Percentiles rank a stretch among this genome's conserved stretches.
These are phyloP conservation scores for Camellia granthamiana DNA, from an alignment of 148 eudicot genomes.

Conservation along the genomic window DNA sequence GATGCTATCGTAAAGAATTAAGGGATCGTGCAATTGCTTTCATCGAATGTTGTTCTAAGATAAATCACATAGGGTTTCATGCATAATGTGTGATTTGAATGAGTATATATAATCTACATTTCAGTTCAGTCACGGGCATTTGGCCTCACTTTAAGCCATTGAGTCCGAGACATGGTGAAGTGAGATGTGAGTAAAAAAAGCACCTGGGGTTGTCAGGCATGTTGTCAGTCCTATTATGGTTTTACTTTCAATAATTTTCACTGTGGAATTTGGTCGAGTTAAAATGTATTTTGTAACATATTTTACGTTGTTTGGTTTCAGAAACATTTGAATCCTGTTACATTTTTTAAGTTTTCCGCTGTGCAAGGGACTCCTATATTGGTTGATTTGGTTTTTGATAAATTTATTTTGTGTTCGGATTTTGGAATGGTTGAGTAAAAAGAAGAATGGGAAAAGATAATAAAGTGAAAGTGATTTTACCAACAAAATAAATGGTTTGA, in stretches of 20 bases:
- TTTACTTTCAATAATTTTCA: no score
- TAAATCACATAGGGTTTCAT: neutral
- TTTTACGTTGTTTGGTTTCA: neutral
- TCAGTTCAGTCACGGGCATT: neutral
- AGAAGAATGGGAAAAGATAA: no score
- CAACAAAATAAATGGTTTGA: no score
- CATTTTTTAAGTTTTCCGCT: neutral
- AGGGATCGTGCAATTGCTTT: neutral
- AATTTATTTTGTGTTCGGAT: no score
- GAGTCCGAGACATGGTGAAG: neutral
- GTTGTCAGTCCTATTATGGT: neutral
- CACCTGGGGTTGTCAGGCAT: neutral
- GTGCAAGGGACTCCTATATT: no score
- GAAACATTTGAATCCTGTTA: neutral
- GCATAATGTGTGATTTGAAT: neutral
- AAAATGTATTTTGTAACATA: neutral
- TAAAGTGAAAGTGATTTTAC: no score
- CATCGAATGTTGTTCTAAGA: neutral
- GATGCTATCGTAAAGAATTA: slow-evolving; percentile 23
- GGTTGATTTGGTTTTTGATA: neutral
- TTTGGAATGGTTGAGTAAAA: no score
- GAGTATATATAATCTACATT: neutral
- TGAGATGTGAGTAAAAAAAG: neutral
- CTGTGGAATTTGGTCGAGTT: neutral
- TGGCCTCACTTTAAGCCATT: neutral